A percentile compares a stretch with the other conserved stretches of the same genome.
phyloP scores from a whole-genome alignment of 345 rosid genomes.

The Dovyalis caffra region DNA sequence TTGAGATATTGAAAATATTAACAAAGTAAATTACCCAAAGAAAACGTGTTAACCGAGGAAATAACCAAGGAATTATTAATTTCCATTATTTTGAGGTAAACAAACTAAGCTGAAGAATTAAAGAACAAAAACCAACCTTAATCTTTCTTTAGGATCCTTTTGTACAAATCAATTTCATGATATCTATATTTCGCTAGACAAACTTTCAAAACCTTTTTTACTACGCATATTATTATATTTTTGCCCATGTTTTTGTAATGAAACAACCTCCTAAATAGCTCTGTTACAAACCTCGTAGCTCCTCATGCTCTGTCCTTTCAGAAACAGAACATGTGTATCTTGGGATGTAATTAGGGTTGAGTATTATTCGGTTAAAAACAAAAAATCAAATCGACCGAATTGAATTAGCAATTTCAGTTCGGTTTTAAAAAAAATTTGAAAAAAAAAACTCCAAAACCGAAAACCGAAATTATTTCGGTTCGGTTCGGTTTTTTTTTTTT shows the following conservation, averaged over 20 bases:
- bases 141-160: background rate
- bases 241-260: background rate
- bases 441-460: too few relatives aligned
- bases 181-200: background rate
- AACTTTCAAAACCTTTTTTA: background rate
- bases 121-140: background rate
- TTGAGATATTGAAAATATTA: too few relatives aligned
- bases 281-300: background rate
- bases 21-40: too few relatives aligned
- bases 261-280: background rate
- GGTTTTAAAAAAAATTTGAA: too few relatives aligned
- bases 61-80: background rate
- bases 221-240: background rate
- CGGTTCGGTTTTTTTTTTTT: too few relatives aligned
- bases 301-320: constrained; percentile 15
- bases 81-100: background rate
- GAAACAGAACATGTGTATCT: constrained; percentile 14
- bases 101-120: background rate
- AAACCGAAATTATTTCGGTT: too few relatives aligned
- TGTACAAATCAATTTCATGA: too few relatives aligned
- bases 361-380: too few relatives aligned
- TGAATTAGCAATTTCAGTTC: too few relatives aligned
- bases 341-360: too few relatives aligned
- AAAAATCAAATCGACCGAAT: too few relatives aligned
- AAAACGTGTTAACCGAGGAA: background rate